phyloP scores from a whole-genome alignment of 305 asterid genomes.

The Solanum chacoense region DNA sequence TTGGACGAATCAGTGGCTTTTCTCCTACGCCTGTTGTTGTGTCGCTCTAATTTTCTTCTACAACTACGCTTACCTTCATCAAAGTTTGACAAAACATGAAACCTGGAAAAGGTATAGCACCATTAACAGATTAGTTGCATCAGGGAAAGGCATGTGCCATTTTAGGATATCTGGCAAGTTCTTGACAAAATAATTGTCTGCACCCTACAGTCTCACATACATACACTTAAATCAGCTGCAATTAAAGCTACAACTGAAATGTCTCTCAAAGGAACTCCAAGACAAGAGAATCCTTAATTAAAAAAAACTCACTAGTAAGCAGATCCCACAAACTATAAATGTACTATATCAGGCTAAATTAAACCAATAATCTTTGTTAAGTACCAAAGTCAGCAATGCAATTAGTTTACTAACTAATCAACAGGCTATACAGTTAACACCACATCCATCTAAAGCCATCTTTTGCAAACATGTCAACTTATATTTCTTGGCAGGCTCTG shows the following conservation, averaged over 20 bases:
- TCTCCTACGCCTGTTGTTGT: slow-evolving; percentile 69
- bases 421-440: neutral
- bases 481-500: neutral
- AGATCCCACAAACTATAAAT: neutral
- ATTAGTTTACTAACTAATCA: neutral
- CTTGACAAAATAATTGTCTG: neutral
- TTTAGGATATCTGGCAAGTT: neutral
- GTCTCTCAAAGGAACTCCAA: neutral
- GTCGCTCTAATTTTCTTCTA: slow-evolving; percentile 77
- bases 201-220: neutral
- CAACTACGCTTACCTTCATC: slow-evolving; percentile 97
- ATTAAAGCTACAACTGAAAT: neutral
- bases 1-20: slow-evolving; percentile 43
- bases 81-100: slow-evolving; percentile 70
- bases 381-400: neutral
- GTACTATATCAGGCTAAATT: neutral
- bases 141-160: neutral
- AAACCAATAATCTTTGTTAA: neutral
- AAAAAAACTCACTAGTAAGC: neutral
- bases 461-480: neutral
- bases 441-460: neutral
- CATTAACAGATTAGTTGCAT: slow-evolving; percentile 5
- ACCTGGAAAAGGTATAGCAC: slow-evolving; percentile 41
- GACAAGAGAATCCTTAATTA: neutral
- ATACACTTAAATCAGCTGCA: neutral